Percentiles rank a stretch among this genome's conserved stretches.
phyloP scores from a whole-genome alignment of 1,284 basidiomycete species.

The Salmacisia buchloeana region DNA sequence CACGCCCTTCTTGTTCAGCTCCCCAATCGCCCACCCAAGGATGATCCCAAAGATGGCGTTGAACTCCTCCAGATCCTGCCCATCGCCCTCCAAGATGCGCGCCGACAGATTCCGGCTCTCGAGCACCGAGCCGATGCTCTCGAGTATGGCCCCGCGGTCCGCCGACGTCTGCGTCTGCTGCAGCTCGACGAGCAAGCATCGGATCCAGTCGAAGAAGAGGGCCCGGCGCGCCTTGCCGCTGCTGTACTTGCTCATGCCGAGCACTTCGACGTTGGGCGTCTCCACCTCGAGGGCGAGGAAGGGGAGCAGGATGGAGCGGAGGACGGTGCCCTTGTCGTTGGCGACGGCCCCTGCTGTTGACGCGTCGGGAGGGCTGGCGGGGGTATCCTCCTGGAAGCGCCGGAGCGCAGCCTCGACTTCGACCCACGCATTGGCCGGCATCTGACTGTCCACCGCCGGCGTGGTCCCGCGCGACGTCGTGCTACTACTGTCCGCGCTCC shows the following conservation, averaged over 20 bases:
- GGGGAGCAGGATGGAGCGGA: conserved; percentile 37
- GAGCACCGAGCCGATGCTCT: conserved; percentile 45
- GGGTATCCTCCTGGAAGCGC: conserved; percentile 27
- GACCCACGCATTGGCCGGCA: conserved; percentile 39
- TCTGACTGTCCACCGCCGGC: conserved; percentile 16
- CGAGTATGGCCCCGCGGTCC: conserved; percentile 42
- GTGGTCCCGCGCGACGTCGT: neutral
- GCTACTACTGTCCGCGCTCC: neutral
- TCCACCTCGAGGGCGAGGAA: conserved; percentile 45
- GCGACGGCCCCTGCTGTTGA: neutral
- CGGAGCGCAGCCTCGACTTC: conserved; percentile 36
- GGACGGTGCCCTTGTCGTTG: conserved; percentile 34
- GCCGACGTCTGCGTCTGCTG: conserved; percentile 44
- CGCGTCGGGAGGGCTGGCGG: neutral
- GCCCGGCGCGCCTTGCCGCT: conserved; percentile 27
- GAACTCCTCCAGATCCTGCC: conserved; percentile 32
- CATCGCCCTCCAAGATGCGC: conserved; percentile 24
- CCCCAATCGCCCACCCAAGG: conserved; percentile 40
- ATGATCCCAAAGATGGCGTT: conserved; percentile 40
- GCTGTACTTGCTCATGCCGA: conserved; percentile 13
- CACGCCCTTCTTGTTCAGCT: conserved; percentile 48
- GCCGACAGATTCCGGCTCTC: conserved; percentile 40
- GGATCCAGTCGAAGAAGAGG: conserved; percentile 47
- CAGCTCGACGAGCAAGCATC: conserved; percentile 33
- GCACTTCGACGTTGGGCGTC: conserved; percentile 27